These are phyloP conservation scores for Phytophthora colocasiae DNA, from an alignment of 352 stramenopile species.

Conservation along the genomic window DNA sequence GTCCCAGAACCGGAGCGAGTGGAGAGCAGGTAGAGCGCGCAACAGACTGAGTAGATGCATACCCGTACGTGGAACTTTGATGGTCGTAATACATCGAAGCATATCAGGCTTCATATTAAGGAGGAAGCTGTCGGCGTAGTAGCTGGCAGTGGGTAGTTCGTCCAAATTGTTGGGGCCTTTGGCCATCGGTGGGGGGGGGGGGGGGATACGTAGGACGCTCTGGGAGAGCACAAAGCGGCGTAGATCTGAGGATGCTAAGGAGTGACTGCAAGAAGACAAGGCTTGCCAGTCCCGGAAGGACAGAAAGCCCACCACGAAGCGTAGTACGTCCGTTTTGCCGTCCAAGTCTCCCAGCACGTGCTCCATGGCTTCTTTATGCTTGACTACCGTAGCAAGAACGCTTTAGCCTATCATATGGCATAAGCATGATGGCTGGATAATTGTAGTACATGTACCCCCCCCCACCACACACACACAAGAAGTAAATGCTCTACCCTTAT, in stretches of 20 bases:
- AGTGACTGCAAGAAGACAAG: slow-evolving; percentile 46
- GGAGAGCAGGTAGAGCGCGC: slow-evolving; percentile 38
- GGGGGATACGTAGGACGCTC: slow-evolving; percentile 49
- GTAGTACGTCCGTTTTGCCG: slow-evolving; percentile 53
- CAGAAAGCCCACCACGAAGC: slow-evolving; percentile 49
- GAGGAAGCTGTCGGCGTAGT: slow-evolving; percentile 50
- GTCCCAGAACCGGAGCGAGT: slow-evolving; percentile 49
- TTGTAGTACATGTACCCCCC: no score
- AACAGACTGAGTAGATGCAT: slow-evolving; percentile 52
- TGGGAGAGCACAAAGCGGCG: slow-evolving; percentile 53
- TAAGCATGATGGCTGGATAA: no score
- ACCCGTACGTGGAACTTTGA: slow-evolving; percentile 47
- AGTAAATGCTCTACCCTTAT: no score
- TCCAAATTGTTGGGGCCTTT: slow-evolving; percentile 2
- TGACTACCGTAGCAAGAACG: background rate
- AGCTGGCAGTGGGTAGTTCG: slow-evolving; percentile 31
- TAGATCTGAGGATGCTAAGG: slow-evolving; percentile 42
- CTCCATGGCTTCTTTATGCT: slow-evolving; percentile 22
- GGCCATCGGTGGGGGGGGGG: slow-evolving; percentile 34
- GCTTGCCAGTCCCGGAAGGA: slow-evolving; percentile 45
- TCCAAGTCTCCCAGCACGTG: slow-evolving; percentile 46
- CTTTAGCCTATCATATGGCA: no score
- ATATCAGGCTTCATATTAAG: slow-evolving; percentile 36
- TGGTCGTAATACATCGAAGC: slow-evolving; percentile 35
- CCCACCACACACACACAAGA: no score